phyloP scores from a whole-genome alignment of 305 asterid species.

The Solanum chacoense region DNA sequence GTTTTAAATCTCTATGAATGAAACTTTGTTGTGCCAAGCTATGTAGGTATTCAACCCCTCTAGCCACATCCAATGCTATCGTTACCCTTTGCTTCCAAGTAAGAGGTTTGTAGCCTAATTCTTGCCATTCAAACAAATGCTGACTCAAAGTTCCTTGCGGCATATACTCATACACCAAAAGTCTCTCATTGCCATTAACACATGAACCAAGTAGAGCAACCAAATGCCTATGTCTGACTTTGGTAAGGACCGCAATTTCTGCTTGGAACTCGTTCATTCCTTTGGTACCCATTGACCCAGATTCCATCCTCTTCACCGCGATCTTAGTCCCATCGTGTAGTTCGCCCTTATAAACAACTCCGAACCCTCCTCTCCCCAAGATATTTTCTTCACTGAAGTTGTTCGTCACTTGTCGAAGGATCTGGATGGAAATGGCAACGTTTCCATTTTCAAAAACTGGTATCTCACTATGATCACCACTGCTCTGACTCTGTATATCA shows the following conservation, averaged over 20 bases:
- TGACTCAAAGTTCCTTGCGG: constrained; percentile 82
- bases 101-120: constrained; percentile 43
- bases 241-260: constrained; percentile 87
- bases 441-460: constrained; percentile 68
- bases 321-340: constrained; percentile 84
- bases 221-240: constrained; percentile 85
- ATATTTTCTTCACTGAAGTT: constrained; percentile 61
- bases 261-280: constrained; percentile 90
- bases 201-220: constrained; percentile 92
- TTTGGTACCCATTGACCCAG: constrained; percentile 73
- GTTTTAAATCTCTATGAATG: constrained; percentile 87
- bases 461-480: constrained; percentile 64
- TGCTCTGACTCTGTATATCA: constrained; percentile 68
- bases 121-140: constrained; percentile 72
- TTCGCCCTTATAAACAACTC: constrained; percentile 82
- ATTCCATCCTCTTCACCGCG: constrained; percentile 94
- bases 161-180: constrained; percentile 90
- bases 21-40: constrained; percentile 90
- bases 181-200: constrained; percentile 79
- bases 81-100: constrained; percentile 85
- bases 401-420: constrained; percentile 74
- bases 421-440: constrained; percentile 55
- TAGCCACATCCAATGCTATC: constrained; percentile 77
- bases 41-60: constrained; percentile 92
- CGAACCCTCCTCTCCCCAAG: constrained; percentile 85